phyloP scores from a whole-genome alignment of 768 basidiomycete species.

The Nidularia sp. region DNA sequence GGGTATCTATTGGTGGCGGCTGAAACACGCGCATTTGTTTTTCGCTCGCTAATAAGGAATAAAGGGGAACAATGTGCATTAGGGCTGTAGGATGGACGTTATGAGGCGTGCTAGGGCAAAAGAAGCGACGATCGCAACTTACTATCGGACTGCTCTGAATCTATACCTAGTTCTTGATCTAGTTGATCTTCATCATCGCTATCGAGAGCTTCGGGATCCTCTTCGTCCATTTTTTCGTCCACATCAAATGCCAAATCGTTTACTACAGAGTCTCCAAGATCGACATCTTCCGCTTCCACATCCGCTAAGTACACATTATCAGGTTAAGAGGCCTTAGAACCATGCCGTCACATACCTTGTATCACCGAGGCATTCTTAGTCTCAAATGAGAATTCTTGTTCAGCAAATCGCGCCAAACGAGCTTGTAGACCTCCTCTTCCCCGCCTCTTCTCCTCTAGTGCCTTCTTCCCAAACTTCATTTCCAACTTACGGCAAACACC shows the following conservation, averaged over 20 bases:
- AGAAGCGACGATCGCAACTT: slow-evolving; percentile 6
- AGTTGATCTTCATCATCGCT: slow-evolving; percentile 64
- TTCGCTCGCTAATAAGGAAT: slow-evolving; percentile 88
- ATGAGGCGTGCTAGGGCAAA: no score
- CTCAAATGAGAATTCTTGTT: slow-evolving; percentile 13
- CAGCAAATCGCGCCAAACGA: slow-evolving; percentile 17
- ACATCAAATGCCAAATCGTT: slow-evolving; percentile 66
- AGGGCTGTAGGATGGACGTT: slow-evolving; percentile 48
- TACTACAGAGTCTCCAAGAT: slow-evolving; percentile 48
- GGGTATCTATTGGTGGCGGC: slow-evolving; percentile 72
- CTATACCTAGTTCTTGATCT: slow-evolving; percentile 53
- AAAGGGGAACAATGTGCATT: slow-evolving; percentile 92
- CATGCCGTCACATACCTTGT: slow-evolving; percentile 35
- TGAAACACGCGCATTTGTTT: slow-evolving; percentile 94
- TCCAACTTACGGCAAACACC: slow-evolving; percentile 82
- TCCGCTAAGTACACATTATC: slow-evolving; percentile 40
- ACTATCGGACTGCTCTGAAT: slow-evolving; percentile 68
- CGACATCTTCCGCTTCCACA: slow-evolving; percentile 78
- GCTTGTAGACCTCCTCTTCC: slow-evolving; percentile 19
- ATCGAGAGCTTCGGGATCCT: slow-evolving; percentile 75
- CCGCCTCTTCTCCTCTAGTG: slow-evolving; percentile 49
- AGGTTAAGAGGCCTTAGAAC: slow-evolving; percentile 3
- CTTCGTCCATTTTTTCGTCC: slow-evolving; percentile 56
- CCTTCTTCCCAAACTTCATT: slow-evolving; percentile 66
- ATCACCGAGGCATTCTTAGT: slow-evolving; percentile 30